Base-by-base conservation (phyloP, 352 stramenopile species). In the Globisporangium heterothallicum region DNA sequence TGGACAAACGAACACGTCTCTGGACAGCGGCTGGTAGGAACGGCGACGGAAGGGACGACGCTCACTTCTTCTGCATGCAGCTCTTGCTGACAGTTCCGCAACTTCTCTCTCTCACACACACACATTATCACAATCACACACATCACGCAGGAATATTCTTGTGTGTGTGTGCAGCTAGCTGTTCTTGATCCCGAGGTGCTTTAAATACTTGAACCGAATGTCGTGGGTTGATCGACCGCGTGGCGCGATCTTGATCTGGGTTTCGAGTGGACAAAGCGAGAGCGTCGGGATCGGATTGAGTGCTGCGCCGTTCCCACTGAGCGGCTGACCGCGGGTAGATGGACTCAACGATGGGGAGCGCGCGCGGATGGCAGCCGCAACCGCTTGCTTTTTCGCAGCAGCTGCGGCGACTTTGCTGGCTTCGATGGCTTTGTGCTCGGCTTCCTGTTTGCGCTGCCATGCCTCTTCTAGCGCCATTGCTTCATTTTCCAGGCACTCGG, bases 181-280 rank as follows among this genome's bases (percentile, higher is more conserved):
- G 52, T 76, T 88, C 57, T 89, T 69, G 36, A 94, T 94, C 40
- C 83, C 83, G 26, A 94, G 67, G 52, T 94, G 83, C 60, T 91
- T 91, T 25, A 94, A 63, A 53, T 94, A 94, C 63, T 94, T 91
- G 64, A 94, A 92, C 18, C 83, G 80, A 47, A 94, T 77, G 45
- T 88, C 80, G 32, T 87, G 74, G 9, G 76, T 71, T 30, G 79
- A 88, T 9, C 79, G 76, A 6, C 78, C 70, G 47, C 83, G 78
- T 18, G 83, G 77, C n/a, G 79, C 68, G 38, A 94, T 63, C 54
- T 86, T 68, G 43, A 92, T 80, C 59, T 89, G 70, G 56, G 77
- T 86, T 53, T 84, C 52, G n/a, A 53, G 58, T 10, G 67, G 66
- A 44, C 64, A 73, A 27, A 78, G 64, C 26, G 69, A 66, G 26